Percentiles rank a stretch among this genome's conserved stretches.
These are phyloP conservation scores for Collybia nuda DNA, from an alignment of 768 basidiomycete species.

Conservation along the genomic window DNA sequence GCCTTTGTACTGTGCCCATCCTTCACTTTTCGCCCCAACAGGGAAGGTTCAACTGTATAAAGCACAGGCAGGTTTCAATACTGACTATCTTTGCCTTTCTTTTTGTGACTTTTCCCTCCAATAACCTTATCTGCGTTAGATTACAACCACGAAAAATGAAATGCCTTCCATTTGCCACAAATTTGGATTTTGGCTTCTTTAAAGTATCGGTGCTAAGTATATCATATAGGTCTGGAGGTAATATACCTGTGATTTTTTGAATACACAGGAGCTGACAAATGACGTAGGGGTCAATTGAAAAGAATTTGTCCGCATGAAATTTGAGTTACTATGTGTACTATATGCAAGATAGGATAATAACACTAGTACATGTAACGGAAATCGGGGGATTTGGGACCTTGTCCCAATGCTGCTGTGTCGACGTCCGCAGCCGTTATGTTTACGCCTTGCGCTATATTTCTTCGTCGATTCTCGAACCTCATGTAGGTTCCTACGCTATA, in stretches of 20 bases:
- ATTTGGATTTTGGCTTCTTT: slow-evolving; percentile 14
- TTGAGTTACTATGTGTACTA: neutral
- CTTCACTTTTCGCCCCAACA: slow-evolving; percentile 15
- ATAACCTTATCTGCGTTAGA: slow-evolving; percentile 36
- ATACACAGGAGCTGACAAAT: neutral
- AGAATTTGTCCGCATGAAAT: neutral
- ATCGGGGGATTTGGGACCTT: slow-evolving; percentile 39
- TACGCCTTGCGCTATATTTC: slow-evolving; percentile 41
- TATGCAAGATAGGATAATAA: neutral
- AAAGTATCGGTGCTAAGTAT: slow-evolving; percentile 2
- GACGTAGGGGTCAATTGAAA: neutral
- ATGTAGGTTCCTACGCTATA: slow-evolving; percentile 45
- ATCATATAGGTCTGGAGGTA: slow-evolving; percentile 15
- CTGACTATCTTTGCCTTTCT: slow-evolving; percentile 27
- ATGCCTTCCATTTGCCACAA: slow-evolving; percentile 21
- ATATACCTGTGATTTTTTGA: slow-evolving; percentile 18
- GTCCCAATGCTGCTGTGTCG: slow-evolving; percentile 39
- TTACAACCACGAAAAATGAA: slow-evolving; percentile 28
- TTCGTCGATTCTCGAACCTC: slow-evolving; percentile 44
- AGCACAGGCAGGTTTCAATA: slow-evolving; percentile 40
- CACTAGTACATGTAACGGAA: slow-evolving; percentile 46
- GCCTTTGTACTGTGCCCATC: slow-evolving; percentile 28
- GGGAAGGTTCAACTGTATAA: slow-evolving; percentile 18
- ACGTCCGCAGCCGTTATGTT: slow-evolving; percentile 42
- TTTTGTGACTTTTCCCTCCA: slow-evolving; percentile 25